These are phyloP conservation scores for Lyophyllum semitale DNA, from an alignment of 768 basidiomycete genomes.

Conservation along the genomic window DNA sequence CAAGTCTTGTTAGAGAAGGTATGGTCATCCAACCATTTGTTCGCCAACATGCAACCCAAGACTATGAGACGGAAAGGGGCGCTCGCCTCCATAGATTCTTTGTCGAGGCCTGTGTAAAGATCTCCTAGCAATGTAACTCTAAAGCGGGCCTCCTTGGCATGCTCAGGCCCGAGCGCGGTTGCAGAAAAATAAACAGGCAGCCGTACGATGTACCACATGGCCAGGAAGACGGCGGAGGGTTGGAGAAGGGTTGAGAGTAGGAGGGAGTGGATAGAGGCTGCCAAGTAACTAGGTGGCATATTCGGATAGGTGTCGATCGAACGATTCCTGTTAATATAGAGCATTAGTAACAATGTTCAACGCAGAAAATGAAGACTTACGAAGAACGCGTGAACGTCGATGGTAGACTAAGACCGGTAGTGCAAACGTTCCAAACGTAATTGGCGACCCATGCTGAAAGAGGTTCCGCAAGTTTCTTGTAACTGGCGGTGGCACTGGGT, in stretches of 20 bases:
- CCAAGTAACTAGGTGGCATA: conserved; percentile 54
- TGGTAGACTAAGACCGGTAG: conserved; percentile 66
- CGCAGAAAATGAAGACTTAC: conserved; percentile 43
- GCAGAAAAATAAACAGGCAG: conserved; percentile 71
- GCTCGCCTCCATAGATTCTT: conserved; percentile 53
- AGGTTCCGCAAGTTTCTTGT: conserved; percentile 76
- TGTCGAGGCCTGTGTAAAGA: conserved; percentile 38
- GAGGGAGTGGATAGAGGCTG: conserved; percentile 67
- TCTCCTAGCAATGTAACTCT: conserved; percentile 65
- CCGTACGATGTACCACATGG: conserved; percentile 81
- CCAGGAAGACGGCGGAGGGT: conserved; percentile 77
- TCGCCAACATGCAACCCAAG: conserved; percentile 82
- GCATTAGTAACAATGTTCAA: conserved; percentile 6
- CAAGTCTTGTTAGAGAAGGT: conserved; percentile 91
- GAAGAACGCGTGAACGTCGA: conserved; percentile 49
- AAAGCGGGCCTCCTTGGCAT: conserved; percentile 62
- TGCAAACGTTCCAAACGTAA: conserved; percentile 84
- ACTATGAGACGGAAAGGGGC: conserved; percentile 76
- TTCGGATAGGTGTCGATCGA: conserved; percentile 41
- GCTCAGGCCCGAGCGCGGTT: conserved; percentile 49
- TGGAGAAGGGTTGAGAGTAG: conserved; percentile 79
- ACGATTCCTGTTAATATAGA: conserved; percentile 25
- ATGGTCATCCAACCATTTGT: conserved; percentile 89
- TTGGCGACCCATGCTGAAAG: conserved; percentile 78
- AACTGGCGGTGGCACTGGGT: conserved; percentile 53